Conservation (phyloP, 345 rosid species). For the Lepidium sativum region DNA sequence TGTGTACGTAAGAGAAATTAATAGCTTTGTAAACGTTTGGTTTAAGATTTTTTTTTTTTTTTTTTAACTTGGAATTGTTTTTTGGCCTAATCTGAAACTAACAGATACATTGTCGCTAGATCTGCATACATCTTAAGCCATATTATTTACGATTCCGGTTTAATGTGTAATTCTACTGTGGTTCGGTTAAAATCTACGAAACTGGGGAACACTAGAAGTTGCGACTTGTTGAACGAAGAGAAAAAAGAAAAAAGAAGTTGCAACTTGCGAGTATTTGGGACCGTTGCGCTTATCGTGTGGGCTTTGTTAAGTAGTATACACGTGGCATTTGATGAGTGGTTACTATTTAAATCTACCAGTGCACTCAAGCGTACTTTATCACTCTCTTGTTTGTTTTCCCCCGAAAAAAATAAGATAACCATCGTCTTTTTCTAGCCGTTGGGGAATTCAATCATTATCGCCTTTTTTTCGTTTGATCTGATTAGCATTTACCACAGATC, state of each 20-base stretch:
- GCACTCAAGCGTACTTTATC: not conserved
- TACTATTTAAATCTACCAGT: too few species aligned
- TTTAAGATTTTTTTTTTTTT: not conserved
- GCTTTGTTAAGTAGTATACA: not conserved
- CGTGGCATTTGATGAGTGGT: constrained; percentile 2
- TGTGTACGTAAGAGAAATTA: constrained; percentile 6
- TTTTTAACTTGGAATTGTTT: not conserved
- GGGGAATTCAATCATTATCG: constrained; percentile 19
- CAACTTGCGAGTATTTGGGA: too few species aligned
- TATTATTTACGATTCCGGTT: not conserved
- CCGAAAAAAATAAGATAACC: constrained; percentile 23
- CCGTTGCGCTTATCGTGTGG: not conserved
- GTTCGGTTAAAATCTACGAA: too few species aligned
- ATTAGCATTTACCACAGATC: not conserved
- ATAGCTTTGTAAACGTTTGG: constrained; percentile 14
- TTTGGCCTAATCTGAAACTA: not conserved
- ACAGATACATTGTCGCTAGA: not conserved
- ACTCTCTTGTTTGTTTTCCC: not conserved
- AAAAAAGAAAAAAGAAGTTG: too few species aligned
- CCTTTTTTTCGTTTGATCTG: not conserved
- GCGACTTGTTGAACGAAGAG: too few species aligned
- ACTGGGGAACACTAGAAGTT: too few species aligned
- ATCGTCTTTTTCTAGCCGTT: constrained; percentile 65
- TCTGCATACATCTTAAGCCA: too few species aligned
- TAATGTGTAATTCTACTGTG: not conserved